Conservation (phyloP, 345 rosid genomes). For the Melaleuca quinquenervia region DNA sequence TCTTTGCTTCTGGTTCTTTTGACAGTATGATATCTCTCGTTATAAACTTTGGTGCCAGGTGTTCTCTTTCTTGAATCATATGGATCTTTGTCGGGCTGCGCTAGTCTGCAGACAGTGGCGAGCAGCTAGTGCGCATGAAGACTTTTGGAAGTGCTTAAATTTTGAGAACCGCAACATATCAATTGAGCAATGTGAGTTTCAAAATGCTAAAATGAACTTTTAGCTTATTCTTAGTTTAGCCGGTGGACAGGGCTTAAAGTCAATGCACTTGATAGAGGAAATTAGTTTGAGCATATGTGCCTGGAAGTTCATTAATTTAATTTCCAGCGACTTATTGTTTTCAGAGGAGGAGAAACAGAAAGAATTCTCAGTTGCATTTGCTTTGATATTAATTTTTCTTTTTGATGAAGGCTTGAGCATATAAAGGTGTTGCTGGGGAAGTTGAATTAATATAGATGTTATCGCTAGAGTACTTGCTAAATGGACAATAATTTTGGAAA, state of each 20-base stretch:
- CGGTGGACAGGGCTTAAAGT: neutral
- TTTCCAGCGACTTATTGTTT: neutral
- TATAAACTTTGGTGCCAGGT: constrained; percentile 34
- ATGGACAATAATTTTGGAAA: neutral
- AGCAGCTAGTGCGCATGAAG: constrained; percentile 90
- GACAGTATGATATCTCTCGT: neutral
- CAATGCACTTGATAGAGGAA: neutral
- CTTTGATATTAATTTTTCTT: neutral
- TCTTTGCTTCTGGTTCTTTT: neutral
- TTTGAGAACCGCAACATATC: constrained; percentile 73
- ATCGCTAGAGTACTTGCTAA: neutral
- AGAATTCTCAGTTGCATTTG: neutral
- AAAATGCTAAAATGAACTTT: neutral
- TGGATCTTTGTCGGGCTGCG: constrained; percentile 77
- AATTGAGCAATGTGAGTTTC: constrained; percentile 71
- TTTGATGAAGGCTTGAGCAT: neutral
- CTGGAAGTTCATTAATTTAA: neutral
- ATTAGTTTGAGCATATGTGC: neutral
- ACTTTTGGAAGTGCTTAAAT: constrained; percentile 89
- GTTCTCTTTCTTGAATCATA: constrained; percentile 74
- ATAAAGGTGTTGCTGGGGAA: neutral
- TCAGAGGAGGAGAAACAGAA: neutral
- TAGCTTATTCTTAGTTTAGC: neutral
- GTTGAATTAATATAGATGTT: neutral
- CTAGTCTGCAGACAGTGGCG: constrained; percentile 96